Evolutionary conservation across 1,284 basidiomycete genomes (phyloP).

Genomic region (Tilletia caries): DNA sequence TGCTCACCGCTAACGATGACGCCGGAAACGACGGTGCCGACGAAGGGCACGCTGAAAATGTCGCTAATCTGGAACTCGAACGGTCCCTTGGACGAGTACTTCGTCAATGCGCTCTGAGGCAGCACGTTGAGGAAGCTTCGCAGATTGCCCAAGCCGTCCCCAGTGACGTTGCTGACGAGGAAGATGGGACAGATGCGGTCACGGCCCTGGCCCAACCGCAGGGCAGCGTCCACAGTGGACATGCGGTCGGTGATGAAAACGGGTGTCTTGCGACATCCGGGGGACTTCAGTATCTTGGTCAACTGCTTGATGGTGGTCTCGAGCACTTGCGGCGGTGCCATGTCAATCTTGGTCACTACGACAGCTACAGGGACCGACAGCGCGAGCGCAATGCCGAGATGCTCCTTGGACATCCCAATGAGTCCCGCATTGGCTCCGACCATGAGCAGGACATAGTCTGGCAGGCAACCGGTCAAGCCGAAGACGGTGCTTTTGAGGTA

Average conservation of each 20-base stretch:
- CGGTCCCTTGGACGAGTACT: slow-evolving; percentile 63
- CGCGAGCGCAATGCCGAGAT: slow-evolving; percentile 88
- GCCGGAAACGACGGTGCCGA: slow-evolving; percentile 91
- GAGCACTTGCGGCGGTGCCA: slow-evolving; percentile 89
- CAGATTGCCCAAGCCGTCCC: slow-evolving; percentile 73
- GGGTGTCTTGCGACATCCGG: slow-evolving; percentile 66
- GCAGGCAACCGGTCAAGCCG: slow-evolving; percentile 86
- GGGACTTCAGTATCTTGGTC: slow-evolving; percentile 84
- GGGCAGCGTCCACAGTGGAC: slow-evolving; percentile 40
- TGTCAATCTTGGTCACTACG: slow-evolving; percentile 96
- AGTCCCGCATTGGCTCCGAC: slow-evolving; percentile 90
- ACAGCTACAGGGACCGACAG: slow-evolving; percentile 89
- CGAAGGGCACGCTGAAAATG: slow-evolving; percentile 71
- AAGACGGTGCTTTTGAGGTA: slow-evolving; percentile 83
- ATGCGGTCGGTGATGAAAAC: slow-evolving; percentile 38
- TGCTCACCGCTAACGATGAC: slow-evolving; percentile 62
- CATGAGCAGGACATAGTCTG: slow-evolving; percentile 92
- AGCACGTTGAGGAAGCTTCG: slow-evolving; percentile 55
- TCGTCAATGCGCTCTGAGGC: slow-evolving; percentile 42
- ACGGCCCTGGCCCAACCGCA: slow-evolving; percentile 29
- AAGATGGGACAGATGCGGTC: slow-evolving; percentile 81
- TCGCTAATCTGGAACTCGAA: slow-evolving; percentile 67
- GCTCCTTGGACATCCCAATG: slow-evolving; percentile 93
- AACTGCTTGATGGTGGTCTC: slow-evolving; percentile 88
- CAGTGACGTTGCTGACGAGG: slow-evolving; percentile 90